phyloP scores from a whole-genome alignment of 441 rosid species.

The Codiaeum variegatum region DNA sequence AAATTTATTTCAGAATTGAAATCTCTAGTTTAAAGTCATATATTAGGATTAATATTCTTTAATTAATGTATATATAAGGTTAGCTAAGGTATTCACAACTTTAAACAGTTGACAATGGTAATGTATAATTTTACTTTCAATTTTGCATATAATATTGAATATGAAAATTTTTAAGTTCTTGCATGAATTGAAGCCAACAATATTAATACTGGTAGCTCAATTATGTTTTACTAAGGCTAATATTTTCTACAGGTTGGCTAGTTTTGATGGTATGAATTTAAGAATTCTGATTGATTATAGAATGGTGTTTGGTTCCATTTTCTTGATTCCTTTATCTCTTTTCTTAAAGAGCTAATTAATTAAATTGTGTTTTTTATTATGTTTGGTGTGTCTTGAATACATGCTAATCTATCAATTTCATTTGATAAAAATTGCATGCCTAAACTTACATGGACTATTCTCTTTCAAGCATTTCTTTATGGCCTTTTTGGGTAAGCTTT shows the following conservation, averaged over 20 bases:
- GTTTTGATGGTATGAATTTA: constrained; percentile 18
- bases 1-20: neutral
- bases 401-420: neutral
- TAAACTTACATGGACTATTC: constrained; percentile 23
- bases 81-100: no score
- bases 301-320: constrained; percentile 14
- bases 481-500: constrained; percentile 32
- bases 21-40: neutral
- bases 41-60: neutral
- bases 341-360: constrained; percentile 12
- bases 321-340: constrained; percentile 16
- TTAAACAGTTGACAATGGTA: no score
- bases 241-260: constrained; percentile 13
- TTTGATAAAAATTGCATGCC: constrained; percentile 21
- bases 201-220: constrained; percentile 2
- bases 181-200: neutral
- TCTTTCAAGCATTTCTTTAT: constrained; percentile 26
- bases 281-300: constrained; percentile 18
- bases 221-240: neutral
- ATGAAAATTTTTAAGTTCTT: neutral
- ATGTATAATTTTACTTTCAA: no score
- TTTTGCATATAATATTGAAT: no score
- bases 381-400: no score
- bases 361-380: neutral
- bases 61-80: neutral